phyloP scores from a whole-genome alignment of 805 yeast species.

The Candida tallmaniae region DNA sequence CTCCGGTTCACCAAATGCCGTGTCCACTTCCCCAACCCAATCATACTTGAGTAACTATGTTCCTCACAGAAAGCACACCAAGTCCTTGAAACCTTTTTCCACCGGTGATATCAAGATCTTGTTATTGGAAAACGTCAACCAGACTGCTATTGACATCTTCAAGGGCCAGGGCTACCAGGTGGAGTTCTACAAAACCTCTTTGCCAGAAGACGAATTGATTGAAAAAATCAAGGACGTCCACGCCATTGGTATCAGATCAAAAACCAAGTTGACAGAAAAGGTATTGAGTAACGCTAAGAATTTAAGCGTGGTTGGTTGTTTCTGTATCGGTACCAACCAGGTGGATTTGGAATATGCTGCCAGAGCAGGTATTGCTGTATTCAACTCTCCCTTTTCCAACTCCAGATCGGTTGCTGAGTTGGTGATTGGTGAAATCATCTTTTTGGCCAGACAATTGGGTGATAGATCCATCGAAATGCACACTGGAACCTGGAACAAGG shows the following conservation, averaged over 20 bases:
- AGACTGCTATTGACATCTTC: slow-evolving; percentile 85
- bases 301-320: slow-evolving; percentile 89
- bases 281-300: slow-evolving; percentile 83
- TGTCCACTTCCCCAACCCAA: slow-evolving; percentile 79
- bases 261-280: slow-evolving; percentile 80
- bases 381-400: slow-evolving; percentile 97
- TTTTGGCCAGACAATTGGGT: slow-evolving; percentile 93
- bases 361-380: slow-evolving; percentile 87
- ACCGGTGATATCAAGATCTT: slow-evolving; percentile 93
- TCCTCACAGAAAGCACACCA: slow-evolving; percentile 44
- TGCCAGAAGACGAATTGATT: slow-evolving; percentile 89
- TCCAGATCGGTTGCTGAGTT: slow-evolving; percentile 98
- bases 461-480: slow-evolving; percentile 96
- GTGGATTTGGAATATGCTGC: slow-evolving; percentile 93
- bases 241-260: slow-evolving; percentile 97
- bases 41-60: slow-evolving; percentile 58
- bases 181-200: slow-evolving; percentile 83
- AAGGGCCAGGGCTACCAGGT: slow-evolving; percentile 93
- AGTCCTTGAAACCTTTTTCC: slow-evolving; percentile 87
- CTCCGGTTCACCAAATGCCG: slow-evolving; percentile 62
- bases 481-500: slow-evolving; percentile 97
- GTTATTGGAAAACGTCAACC: slow-evolving; percentile 87
- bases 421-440: slow-evolving; percentile 90
- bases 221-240: slow-evolving; percentile 92
- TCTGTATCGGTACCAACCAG: slow-evolving; percentile 99